These are phyloP conservation scores for Colletotrichum chrysophilum DNA, from an alignment of 2,329 filamentous ascomycete species.

Conservation along the genomic window DNA sequence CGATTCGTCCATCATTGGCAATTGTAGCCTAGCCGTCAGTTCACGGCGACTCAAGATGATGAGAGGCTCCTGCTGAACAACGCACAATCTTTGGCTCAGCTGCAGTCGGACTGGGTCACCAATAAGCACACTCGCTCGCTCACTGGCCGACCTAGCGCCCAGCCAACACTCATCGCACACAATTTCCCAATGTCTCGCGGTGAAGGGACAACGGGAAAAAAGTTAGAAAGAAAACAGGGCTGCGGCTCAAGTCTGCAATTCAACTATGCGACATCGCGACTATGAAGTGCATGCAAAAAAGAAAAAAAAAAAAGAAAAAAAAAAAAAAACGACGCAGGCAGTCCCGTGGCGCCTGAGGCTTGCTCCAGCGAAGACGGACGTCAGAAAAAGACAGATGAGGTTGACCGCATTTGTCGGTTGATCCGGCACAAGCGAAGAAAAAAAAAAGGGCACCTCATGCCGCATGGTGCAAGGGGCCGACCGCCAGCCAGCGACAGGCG, in stretches of 20 bases:
- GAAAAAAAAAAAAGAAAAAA: not conserved
- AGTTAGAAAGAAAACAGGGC: not conserved
- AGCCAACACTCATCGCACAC: not conserved
- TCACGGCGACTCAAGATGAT: not conserved
- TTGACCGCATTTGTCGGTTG: slow-evolving; percentile 21
- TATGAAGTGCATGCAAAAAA: not conserved
- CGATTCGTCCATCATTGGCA: not conserved
- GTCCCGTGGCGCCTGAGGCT: not conserved
- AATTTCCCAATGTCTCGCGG: not conserved
- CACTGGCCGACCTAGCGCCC: not conserved
- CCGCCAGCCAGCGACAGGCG: slow-evolving; percentile 1
- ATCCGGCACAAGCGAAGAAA: slow-evolving; percentile 9
- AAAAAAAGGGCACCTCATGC: not conserved
- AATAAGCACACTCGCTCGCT: not conserved
- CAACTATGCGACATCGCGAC: not conserved
- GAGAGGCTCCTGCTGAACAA: not conserved
- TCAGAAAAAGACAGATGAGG: slow-evolving; percentile 15
- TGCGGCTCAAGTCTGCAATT: not conserved
- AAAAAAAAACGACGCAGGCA: not conserved
- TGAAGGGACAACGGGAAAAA: not conserved
- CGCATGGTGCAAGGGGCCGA: slow-evolving; percentile 7
- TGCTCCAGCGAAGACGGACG: not conserved
- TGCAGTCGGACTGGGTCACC: not conserved
- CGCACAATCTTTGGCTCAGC: not conserved
- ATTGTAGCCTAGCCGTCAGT: not conserved